phyloP scores from a whole-genome alignment of 2,329 filamentous ascomycete genomes.

The Tolypocladium guangdongense region DNA sequence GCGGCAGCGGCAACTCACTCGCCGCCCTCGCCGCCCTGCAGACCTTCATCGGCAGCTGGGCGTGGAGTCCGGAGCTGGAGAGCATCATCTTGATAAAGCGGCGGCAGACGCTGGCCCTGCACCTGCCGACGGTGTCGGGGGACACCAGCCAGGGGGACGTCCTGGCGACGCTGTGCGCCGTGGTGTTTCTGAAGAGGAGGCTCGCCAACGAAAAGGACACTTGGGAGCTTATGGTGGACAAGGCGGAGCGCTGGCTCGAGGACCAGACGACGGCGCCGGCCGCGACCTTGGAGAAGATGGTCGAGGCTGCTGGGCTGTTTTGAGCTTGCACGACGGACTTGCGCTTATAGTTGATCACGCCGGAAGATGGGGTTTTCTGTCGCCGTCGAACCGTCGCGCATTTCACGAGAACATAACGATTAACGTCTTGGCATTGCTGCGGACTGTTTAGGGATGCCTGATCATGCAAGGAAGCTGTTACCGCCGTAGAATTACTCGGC shows the following conservation, averaged over 20 bases:
- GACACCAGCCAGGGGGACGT: conserved; percentile 5
- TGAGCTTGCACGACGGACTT: neutral
- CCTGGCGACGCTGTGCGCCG: conserved; percentile 17
- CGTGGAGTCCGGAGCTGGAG: conserved; percentile 16
- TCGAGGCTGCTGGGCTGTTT: conserved; percentile 5
- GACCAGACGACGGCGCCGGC: conserved; percentile 6
- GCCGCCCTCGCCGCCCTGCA: conserved; percentile 40
- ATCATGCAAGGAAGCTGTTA: too few species aligned
- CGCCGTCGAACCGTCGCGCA: too few species aligned
- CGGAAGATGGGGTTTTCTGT: neutral
- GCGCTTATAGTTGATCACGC: too few species aligned
- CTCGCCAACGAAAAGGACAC: conserved; percentile 35
- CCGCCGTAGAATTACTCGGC: too few species aligned
- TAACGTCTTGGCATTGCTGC: too few species aligned
- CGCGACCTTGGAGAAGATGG: conserved; percentile 7
- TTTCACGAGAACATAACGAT: too few species aligned
- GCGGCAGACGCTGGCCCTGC: neutral
- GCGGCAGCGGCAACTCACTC: neutral
- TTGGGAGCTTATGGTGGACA: conserved; percentile 55
- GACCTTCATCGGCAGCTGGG: conserved; percentile 22
- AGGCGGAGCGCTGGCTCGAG: conserved; percentile 42
- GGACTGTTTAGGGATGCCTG: too few species aligned
- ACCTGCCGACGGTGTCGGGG: neutral
- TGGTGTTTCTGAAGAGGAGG: conserved; percentile 30
- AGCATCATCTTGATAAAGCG: conserved; percentile 12